phyloP scores from a whole-genome alignment of 345 rosid genomes.

The Salix exigua region DNA sequence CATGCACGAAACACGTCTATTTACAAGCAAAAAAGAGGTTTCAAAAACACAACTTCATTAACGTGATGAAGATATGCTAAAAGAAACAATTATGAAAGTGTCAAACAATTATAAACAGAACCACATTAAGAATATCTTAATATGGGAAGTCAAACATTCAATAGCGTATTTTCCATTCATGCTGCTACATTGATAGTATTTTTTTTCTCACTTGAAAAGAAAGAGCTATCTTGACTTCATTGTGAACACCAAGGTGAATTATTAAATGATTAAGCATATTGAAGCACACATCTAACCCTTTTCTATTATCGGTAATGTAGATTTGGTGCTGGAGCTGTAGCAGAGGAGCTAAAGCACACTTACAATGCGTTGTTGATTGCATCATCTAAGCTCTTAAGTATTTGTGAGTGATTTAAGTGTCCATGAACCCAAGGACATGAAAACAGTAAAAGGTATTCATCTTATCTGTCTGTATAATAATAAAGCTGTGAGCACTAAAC shows the following conservation, averaged over 20 bases:
- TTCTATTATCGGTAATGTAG: constrained; percentile 39
- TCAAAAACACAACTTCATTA: neutral
- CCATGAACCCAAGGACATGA: constrained; percentile 20
- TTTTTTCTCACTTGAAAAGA: neutral
- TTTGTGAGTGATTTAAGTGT: constrained; percentile 25
- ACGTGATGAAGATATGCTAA: neutral
- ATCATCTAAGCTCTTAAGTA: constrained; percentile 31
- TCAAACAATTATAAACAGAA: neutral
- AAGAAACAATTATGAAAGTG: neutral
- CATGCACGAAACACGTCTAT: neutral
- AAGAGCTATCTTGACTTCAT: neutral
- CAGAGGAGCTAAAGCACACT: constrained; percentile 8
- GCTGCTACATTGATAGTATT: neutral
- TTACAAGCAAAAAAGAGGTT: neutral
- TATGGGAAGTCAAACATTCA: neutral
- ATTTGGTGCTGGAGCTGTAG: constrained; percentile 92
- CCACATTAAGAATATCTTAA: neutral
- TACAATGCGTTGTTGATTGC: constrained; percentile 19
- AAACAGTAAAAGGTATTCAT: constrained; percentile 21
- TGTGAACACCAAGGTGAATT: neutral
- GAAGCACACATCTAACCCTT: constrained; percentile 19
- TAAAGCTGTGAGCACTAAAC: constrained; percentile 20
- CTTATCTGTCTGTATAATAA: constrained; percentile 32
- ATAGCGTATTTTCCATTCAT: neutral
- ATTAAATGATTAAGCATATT: neutral